These are phyloP conservation scores for Fusarium transvaalense DNA, from an alignment of 2,329 filamentous ascomycete species.

Conservation along the genomic window DNA sequence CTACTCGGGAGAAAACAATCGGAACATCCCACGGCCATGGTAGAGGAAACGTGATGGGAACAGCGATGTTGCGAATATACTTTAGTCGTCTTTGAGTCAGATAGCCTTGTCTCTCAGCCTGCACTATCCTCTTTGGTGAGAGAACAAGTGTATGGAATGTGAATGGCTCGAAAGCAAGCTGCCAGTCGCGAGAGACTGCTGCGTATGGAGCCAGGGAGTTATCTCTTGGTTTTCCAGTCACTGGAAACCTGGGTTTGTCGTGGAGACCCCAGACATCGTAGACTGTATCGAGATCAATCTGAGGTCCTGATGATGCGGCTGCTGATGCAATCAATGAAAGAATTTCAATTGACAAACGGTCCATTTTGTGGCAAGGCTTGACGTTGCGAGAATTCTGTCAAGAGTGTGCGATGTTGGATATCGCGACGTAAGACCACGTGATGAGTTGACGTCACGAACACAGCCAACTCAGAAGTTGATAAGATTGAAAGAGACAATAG, in stretches of 20 bases:
- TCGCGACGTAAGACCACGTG: conserved; percentile 6
- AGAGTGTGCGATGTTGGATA: background rate
- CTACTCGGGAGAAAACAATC: background rate
- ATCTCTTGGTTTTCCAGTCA: background rate
- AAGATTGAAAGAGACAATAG: no score
- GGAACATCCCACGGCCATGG: conserved; percentile 18
- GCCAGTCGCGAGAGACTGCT: conserved; percentile 13
- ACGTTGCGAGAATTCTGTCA: background rate
- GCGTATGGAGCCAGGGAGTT: conserved; percentile 12
- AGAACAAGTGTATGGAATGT: conserved; percentile 11
- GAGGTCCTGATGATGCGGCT: background rate
- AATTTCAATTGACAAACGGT: conserved; percentile 8
- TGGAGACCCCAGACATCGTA: conserved; percentile 15
- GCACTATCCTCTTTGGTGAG: background rate
- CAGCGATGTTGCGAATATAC: conserved; percentile 4
- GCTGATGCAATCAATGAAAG: conserved; percentile 10
- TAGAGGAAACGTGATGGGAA: conserved; percentile 15
- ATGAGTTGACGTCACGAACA: background rate
- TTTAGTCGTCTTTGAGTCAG: conserved; percentile 4
- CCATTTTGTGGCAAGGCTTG: background rate
- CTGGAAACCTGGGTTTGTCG: conserved; percentile 7
- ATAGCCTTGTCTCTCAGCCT: conserved; percentile 12
- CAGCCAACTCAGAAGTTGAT: no score
- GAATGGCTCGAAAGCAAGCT: conserved; percentile 16
- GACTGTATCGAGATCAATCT: background rate